Evolutionary conservation across 306 rosid species (phyloP).

Genomic region (Corylus heterophylla): DNA sequence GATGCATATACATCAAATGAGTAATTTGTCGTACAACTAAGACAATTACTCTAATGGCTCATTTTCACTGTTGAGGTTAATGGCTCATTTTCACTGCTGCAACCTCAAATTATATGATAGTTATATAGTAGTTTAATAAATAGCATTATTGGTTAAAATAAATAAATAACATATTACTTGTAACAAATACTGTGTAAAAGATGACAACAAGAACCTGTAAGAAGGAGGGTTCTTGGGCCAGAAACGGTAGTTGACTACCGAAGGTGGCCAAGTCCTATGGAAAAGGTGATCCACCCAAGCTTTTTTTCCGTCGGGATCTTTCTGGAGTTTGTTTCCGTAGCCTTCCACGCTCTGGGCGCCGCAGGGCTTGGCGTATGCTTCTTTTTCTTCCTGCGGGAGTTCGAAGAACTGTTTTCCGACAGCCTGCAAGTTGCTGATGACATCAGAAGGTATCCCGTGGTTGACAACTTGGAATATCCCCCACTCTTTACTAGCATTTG

Average conservation of each 20-base stretch:
- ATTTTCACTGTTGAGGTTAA: too few species aligned
- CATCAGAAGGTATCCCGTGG: constrained; percentile 42
- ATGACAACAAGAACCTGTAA: constrained; percentile 30
- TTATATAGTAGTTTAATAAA: too few species aligned
- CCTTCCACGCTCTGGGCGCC: constrained; percentile 29
- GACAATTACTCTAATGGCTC: too few species aligned
- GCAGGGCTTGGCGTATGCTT: constrained; percentile 30
- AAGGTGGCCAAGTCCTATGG: constrained; percentile 44
- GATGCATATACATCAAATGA: too few species aligned
- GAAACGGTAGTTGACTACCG: constrained; percentile 32
- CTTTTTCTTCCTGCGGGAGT: constrained; percentile 46
- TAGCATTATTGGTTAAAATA: too few species aligned
- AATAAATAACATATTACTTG: too few species aligned
- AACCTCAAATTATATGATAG: too few species aligned
- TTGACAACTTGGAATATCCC: constrained; percentile 50
- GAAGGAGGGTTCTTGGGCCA: constrained; percentile 44
- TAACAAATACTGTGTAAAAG: too few species aligned
- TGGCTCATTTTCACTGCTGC: too few species aligned
- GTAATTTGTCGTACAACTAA: too few species aligned
- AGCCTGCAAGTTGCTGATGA: constrained; percentile 22
- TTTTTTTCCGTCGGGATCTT: constrained; percentile 33
- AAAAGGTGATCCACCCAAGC: constrained; percentile 48
- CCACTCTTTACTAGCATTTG: constrained; percentile 39
- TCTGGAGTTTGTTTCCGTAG: constrained; percentile 39
- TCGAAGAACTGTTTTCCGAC: constrained; percentile 44